A percentile compares a stretch with the other conserved stretches of the same genome.
Conservation (phyloP, 495 filamentous ascomycete genomes). For the Penicillium cosmopolitanum region DNA sequence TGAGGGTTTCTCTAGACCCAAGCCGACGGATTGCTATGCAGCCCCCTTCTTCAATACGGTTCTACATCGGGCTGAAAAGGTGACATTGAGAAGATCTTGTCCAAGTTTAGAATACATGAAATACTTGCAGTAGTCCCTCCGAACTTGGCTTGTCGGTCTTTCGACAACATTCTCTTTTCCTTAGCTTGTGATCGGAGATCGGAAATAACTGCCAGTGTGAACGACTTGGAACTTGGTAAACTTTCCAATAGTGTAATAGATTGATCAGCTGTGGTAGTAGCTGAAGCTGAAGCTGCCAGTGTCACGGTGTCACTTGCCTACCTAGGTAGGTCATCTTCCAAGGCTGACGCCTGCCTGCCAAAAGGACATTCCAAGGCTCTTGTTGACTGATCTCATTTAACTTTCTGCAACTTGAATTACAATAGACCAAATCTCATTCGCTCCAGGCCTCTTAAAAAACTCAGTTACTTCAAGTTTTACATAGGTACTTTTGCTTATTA, state of each 20-base stretch:
- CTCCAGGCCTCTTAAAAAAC: neutral
- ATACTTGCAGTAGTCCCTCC: neutral
- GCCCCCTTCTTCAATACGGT: neutral
- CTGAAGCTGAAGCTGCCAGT: too few species aligned
- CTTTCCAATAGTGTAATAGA: too few species aligned
- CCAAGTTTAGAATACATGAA: neutral
- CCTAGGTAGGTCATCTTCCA: neutral
- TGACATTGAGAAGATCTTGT: neutral
- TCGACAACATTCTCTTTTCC: neutral
- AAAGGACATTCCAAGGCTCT: neutral
- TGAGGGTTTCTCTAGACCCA: neutral
- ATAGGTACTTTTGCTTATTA: neutral
- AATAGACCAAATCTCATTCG: neutral
- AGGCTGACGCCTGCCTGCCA: too few species aligned
- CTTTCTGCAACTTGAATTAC: neutral
- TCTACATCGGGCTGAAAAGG: neutral
- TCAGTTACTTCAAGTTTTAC: neutral
- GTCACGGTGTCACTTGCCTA: neutral
- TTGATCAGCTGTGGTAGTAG: too few species aligned
- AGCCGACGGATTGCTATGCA: neutral
- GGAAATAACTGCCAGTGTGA: too few species aligned
- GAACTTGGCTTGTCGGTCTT: neutral
- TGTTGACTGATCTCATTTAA: constrained; percentile 1
- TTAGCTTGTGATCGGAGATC: too few species aligned
- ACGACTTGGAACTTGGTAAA: too few species aligned